Conservation (phyloP, 495 filamentous ascomycete genomes). For the Umbilicaria muhlenbergii region DNA sequence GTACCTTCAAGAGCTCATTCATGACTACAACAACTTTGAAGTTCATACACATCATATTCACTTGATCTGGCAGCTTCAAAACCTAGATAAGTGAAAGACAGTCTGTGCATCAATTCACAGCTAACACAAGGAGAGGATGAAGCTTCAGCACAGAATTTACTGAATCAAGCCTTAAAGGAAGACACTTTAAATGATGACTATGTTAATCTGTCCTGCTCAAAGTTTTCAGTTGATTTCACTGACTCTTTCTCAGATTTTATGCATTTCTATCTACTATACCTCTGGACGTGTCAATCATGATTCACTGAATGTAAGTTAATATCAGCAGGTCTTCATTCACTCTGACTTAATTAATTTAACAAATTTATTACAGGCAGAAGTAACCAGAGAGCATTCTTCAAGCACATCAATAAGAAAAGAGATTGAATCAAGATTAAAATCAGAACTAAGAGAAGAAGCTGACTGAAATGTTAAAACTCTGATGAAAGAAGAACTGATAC, state of each 20-base stretch:
- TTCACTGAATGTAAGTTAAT: neutral
- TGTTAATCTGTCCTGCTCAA: neutral
- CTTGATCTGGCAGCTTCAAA: constrained; percentile 20
- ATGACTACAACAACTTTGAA: constrained; percentile 17
- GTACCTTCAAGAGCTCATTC: constrained; percentile 20
- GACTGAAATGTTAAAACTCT: neutral
- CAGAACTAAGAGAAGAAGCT: neutral
- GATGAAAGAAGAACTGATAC: neutral
- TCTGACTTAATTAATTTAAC: neutral
- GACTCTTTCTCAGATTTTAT: too few species aligned
- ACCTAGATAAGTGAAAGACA: constrained; percentile 6
- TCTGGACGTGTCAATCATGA: neutral
- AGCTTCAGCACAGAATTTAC: neutral
- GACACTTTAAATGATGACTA: constrained; percentile 1
- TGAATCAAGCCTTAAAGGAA: constrained; percentile 3
- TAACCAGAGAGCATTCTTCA: neutral
- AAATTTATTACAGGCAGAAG: neutral
- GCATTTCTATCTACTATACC: neutral
- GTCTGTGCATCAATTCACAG: neutral
- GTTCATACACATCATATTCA: constrained; percentile 13
- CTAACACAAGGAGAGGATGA: neutral
- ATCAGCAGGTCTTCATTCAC: neutral
- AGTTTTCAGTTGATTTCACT: too few species aligned
- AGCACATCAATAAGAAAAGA: too few species aligned
- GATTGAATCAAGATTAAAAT: too few species aligned